phyloP scores from a whole-genome alignment of 768 basidiomycete genomes.

The Trametes meyenii region DNA sequence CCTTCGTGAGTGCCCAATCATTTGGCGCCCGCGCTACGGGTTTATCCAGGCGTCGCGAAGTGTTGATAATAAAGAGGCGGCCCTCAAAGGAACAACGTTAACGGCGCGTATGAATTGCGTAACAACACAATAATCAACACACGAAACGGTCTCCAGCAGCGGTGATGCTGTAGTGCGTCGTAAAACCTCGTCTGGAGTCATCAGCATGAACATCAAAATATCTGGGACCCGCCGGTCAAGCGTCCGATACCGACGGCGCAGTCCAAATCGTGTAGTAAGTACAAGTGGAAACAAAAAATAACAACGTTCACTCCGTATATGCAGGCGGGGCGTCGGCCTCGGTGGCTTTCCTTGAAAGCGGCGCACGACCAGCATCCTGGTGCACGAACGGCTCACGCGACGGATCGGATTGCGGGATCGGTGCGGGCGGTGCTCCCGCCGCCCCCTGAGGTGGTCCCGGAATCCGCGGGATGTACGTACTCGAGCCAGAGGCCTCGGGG shows the following conservation, averaged over 20 bases:
- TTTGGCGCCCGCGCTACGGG: neutral
- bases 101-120: too few species aligned
- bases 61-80: neutral
- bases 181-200: neutral
- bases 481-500: constrained; percentile 4
- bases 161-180: neutral
- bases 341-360: neutral
- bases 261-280: too few species aligned
- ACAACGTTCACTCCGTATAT: constrained; percentile 4
- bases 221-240: neutral
- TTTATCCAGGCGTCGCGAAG: neutral
- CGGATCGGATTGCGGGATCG: neutral
- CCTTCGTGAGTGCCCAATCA: neutral
- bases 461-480: neutral
- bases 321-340: constrained; percentile 10
- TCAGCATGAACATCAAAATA: neutral
- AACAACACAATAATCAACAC: neutral
- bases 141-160: neutral
- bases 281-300: neutral
- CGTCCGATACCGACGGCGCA: neutral
- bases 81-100: neutral
- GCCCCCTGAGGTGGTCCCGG: neutral
- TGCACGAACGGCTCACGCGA: constrained; percentile 2
- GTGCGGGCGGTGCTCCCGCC: too few species aligned
- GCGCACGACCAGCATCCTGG: constrained; percentile 8